Conservation (phyloP, 2,329 filamentous ascomycete species). For the Aspergillus aculeatinus region DNA sequence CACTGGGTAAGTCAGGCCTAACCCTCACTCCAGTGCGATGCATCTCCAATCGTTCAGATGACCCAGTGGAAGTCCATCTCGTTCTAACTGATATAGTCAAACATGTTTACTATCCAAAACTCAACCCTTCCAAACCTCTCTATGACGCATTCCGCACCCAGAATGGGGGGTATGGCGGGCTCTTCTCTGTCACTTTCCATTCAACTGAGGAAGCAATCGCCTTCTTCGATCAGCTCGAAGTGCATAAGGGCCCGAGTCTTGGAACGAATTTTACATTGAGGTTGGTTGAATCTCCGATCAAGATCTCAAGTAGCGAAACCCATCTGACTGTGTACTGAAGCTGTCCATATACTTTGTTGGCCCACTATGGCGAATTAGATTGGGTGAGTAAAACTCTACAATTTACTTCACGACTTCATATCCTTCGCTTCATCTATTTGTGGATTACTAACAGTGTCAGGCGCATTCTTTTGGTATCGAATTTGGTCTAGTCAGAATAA, state of each 20-base stretch:
- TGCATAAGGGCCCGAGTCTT: constrained; percentile 88
- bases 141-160: constrained; percentile 78
- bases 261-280: constrained; percentile 94
- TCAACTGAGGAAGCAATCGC: constrained; percentile 67
- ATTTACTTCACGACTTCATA: constrained; percentile 7
- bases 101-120: constrained; percentile 82
- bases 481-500: constrained; percentile 76
- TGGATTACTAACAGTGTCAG: constrained; percentile 30
- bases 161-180: constrained; percentile 80
- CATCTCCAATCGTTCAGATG: background rate
- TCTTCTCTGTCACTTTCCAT: constrained; percentile 81
- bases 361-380: constrained; percentile 87
- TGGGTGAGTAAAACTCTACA: constrained; percentile 60
- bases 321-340: constrained; percentile 38
- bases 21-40: background rate
- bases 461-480: constrained; percentile 78
- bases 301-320: background rate
- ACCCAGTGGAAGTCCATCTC: background rate
- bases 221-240: constrained; percentile 84
- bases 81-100: constrained; percentile 58
- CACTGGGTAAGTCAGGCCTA: constrained; percentile 45
- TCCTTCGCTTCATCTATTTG: background rate
- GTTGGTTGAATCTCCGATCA: constrained; percentile 30
- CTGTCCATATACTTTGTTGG: constrained; percentile 86
- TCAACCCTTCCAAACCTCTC: constrained; percentile 63